These are phyloP conservation scores for Cyclospora cayetanensis DNA, from an alignment of 169 alveolate species.

Conservation along the genomic window DNA sequence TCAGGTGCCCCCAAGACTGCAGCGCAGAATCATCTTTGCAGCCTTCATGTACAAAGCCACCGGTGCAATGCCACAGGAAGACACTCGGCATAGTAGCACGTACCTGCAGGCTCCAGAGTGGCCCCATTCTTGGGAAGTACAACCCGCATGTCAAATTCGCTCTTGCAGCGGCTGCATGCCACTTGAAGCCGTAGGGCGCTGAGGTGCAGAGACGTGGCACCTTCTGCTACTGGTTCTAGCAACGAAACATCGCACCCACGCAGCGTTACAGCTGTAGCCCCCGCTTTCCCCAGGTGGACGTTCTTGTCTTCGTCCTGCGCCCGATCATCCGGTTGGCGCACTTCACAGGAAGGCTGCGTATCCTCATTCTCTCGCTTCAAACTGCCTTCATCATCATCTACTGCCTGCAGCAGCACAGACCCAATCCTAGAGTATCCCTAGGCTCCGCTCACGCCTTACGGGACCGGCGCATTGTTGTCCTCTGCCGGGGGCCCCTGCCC, in stretches of 20 bases:
- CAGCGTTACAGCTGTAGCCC: background rate
- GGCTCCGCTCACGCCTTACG: background rate
- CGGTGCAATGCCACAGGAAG: no score
- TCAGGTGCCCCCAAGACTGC: no score
- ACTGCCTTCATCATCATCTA: background rate
- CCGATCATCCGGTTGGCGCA: background rate
- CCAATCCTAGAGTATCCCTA: background rate
- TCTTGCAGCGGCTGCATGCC: slow-evolving; percentile 61
- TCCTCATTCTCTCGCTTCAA: background rate
- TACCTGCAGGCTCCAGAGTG: slow-evolving; percentile 61
- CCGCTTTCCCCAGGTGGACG: no score
- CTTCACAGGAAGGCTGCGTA: background rate
- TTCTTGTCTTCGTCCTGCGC: background rate
- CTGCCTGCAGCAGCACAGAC: background rate
- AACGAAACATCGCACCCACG: slow-evolving; percentile 48
- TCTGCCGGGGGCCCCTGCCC: no score
- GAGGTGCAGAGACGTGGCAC: slow-evolving; percentile 47
- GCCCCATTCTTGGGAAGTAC: slow-evolving; percentile 60
- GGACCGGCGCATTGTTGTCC: no score
- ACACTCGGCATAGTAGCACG: background rate
- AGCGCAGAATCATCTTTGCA: no score
- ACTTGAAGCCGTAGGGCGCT: slow-evolving; percentile 56
- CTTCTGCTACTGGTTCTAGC: slow-evolving; percentile 23
- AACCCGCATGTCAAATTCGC: slow-evolving; percentile 43
- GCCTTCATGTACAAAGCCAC: no score